Percentiles rank a stretch among this genome's conserved stretches.
Conservation (phyloP, 345 rosid genomes). For the Eutrema japonicum region DNA sequence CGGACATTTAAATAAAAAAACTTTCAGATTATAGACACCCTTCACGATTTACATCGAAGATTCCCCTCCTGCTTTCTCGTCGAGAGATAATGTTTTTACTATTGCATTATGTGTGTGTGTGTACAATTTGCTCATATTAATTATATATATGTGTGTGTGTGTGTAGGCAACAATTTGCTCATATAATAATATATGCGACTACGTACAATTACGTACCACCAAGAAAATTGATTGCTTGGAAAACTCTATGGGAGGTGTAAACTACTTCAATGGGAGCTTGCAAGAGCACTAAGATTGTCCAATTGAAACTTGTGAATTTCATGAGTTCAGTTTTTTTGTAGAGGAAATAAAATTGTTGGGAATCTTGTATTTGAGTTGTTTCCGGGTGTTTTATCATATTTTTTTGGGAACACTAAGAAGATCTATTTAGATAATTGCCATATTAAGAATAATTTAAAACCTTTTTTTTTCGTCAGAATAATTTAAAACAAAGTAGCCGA, state of each 20-base stretch:
- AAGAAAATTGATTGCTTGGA: constrained; percentile 1
- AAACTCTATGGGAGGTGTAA: neutral
- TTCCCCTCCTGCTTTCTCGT: constrained; percentile 12
- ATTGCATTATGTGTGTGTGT: neutral
- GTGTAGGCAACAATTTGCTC: constrained; percentile 23
- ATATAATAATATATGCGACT: constrained; percentile 1
- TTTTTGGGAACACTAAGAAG: neutral
- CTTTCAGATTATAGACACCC: constrained; percentile 38
- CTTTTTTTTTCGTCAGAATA: no score
- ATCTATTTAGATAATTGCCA: constrained; percentile 2
- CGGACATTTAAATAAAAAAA: constrained; percentile 27
- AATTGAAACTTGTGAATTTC: neutral
- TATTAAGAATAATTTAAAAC: neutral
- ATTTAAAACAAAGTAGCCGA: neutral
- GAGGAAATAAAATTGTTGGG: neutral
- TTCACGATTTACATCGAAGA: constrained; percentile 34
- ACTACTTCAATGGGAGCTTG: neutral
- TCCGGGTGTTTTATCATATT: neutral
- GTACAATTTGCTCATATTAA: constrained; percentile 4
- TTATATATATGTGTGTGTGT: neutral
- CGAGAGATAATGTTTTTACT: neutral
- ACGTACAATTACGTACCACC: constrained; percentile 22
- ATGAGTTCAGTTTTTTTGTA: neutral
- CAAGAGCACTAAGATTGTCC: neutral
- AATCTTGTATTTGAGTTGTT: neutral